Percentiles rank a stretch among this genome's conserved stretches.
Evolutionary conservation across 129 eudicot genomes (phyloP).

Genomic region (Ambrosia trifida): DNA sequence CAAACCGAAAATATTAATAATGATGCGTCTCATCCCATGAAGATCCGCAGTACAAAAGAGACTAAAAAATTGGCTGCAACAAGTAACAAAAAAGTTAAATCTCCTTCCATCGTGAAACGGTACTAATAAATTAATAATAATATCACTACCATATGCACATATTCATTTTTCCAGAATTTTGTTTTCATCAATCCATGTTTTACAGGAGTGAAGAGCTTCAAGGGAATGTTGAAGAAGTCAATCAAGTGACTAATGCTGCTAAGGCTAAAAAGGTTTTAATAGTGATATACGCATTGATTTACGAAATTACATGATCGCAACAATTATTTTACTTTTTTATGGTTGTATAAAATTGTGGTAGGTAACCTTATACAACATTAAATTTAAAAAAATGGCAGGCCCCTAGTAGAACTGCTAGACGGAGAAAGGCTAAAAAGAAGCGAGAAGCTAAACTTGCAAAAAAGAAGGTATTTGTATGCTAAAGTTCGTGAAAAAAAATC

Average conservation of each 20-base stretch:
- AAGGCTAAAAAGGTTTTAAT: slow-evolving; percentile 63
- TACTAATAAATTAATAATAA: slow-evolving; percentile 23
- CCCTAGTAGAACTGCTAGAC: slow-evolving; percentile 65
- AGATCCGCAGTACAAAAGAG: slow-evolving; percentile 24
- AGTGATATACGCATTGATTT: slow-evolving; percentile 19
- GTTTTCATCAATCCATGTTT: slow-evolving; percentile 18
- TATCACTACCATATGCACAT: background rate
- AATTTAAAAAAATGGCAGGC: slow-evolving; percentile 6
- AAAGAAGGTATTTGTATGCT: slow-evolving; percentile 36
- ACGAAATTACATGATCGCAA: background rate
- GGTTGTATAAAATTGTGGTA: background rate
- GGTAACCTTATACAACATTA: background rate
- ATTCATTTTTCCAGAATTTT: background rate
- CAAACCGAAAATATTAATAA: slow-evolving; percentile 26
- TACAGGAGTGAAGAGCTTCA: slow-evolving; percentile 44
- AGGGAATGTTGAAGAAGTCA: slow-evolving; percentile 43
- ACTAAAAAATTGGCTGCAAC: slow-evolving; percentile 25
- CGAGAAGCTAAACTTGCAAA: slow-evolving; percentile 57
- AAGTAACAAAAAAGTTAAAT: slow-evolving; percentile 31
- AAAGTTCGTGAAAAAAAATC: slow-evolving; percentile 10
- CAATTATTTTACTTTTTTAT: background rate
- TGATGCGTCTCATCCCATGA: slow-evolving; percentile 20
- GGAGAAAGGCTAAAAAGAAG: slow-evolving; percentile 70
- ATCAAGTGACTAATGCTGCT: slow-evolving; percentile 37
- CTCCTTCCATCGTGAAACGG: slow-evolving; percentile 40